phyloP scores from a whole-genome alignment of 2,329 filamentous ascomycete species.

The Aspergillus pseudoviridinutans region DNA sequence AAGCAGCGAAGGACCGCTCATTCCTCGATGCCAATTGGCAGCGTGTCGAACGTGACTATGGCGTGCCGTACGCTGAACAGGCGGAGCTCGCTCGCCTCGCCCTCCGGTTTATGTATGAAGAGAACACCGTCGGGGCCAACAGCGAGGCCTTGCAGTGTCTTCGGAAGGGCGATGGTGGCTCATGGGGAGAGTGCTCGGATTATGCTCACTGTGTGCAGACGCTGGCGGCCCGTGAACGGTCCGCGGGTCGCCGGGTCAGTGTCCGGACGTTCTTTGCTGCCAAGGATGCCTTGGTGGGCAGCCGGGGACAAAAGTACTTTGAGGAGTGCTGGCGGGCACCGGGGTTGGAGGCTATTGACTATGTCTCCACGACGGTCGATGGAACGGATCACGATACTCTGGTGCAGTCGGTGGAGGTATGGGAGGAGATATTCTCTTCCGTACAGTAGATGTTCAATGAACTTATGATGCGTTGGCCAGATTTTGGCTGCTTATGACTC shows the following conservation, averaged over 20 bases:
- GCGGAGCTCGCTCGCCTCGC: conserved; percentile 14
- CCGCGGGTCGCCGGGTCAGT: conserved; percentile 13
- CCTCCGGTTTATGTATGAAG: conserved; percentile 19
- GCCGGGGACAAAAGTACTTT: conserved; percentile 41
- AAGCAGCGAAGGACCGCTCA: background rate
- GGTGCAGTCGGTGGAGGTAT: conserved; percentile 12
- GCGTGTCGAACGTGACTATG: conserved; percentile 18
- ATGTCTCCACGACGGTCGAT: conserved; percentile 18
- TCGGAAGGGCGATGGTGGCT: conserved; percentile 24
- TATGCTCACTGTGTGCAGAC: conserved; percentile 24
- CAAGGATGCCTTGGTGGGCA: conserved; percentile 42
- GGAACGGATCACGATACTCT: conserved; percentile 41
- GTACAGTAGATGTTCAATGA: background rate
- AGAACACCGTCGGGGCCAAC: conserved; percentile 34
- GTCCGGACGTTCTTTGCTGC: conserved; percentile 35
- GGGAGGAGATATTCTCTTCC: conserved; percentile 11
- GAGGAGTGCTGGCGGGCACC: conserved; percentile 36
- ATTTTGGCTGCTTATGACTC: too few species aligned
- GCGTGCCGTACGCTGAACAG: conserved; percentile 8
- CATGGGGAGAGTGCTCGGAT: conserved; percentile 35
- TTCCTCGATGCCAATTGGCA: conserved; percentile 11
- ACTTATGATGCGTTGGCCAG: background rate
- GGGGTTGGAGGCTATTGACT: conserved; percentile 18
- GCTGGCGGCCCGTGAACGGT: conserved; percentile 9
- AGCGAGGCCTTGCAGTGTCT: conserved; percentile 39